Conservation (phyloP, 2,329 filamentous ascomycete species). For the Colletotrichum coccodes region DNA sequence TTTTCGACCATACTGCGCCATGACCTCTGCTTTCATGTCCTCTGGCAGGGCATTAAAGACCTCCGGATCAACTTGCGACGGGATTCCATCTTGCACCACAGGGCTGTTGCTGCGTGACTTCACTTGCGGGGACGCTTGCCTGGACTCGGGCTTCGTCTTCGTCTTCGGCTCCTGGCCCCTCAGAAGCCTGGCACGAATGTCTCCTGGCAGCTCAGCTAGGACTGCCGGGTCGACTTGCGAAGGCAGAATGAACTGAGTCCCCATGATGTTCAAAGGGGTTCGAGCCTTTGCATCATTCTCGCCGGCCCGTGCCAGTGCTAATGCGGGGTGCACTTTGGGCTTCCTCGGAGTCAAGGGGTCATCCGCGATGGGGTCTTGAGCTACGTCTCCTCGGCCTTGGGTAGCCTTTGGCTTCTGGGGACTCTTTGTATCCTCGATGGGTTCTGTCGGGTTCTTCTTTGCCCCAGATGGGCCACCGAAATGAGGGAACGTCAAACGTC, state of each 20-base stretch:
- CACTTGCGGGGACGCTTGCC: constrained; percentile 42
- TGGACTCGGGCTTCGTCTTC: constrained; percentile 33
- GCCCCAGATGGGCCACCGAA: constrained; percentile 51
- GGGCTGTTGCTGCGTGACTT: constrained; percentile 53
- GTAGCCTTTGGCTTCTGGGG: constrained; percentile 44
- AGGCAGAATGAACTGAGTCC: constrained; percentile 93
- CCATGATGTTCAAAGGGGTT: constrained; percentile 79
- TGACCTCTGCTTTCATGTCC: constrained; percentile 85
- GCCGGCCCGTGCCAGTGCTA: constrained; percentile 60
- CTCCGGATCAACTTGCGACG: constrained; percentile 86
- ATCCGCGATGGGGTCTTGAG: constrained; percentile 64
- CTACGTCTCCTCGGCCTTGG: constrained; percentile 40
- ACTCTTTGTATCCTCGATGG: constrained; percentile 60
- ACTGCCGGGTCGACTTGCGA: constrained; percentile 84
- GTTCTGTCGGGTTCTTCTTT: constrained; percentile 54
- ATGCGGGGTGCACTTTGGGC: constrained; percentile 63
- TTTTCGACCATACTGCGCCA: constrained; percentile 72
- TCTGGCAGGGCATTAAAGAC: constrained; percentile 85
- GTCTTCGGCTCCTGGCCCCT: constrained; percentile 33
- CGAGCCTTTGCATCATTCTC: constrained; percentile 66
- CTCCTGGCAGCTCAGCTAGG: constrained; percentile 82
- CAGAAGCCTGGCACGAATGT: constrained; percentile 79
- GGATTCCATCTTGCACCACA: constrained; percentile 54
- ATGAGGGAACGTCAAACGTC: constrained; percentile 77
- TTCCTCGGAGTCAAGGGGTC: constrained; percentile 64